Evolutionary conservation across 768 basidiomycete genomes (phyloP).

Genomic region (Kwoniella europaea): DNA sequence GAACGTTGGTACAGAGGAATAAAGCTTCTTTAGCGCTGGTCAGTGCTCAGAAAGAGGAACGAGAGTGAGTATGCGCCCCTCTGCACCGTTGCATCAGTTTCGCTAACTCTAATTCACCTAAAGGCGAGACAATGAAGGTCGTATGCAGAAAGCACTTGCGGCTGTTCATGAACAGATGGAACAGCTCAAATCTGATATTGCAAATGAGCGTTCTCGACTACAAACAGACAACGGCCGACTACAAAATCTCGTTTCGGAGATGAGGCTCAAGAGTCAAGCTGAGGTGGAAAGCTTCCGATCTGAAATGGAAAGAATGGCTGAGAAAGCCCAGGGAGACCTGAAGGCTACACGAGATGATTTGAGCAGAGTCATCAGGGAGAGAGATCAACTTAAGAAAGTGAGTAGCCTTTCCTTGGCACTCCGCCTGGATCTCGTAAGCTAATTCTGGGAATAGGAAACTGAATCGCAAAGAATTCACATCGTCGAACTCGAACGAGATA

Average conservation of each 20-base stretch:
- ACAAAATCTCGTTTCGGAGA: constrained; percentile 31
- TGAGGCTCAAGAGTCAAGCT: constrained; percentile 27
- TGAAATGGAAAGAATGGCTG: constrained; percentile 32
- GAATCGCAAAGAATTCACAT: constrained; percentile 11
- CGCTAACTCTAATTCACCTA: neutral
- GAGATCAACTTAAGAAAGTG: constrained; percentile 23
- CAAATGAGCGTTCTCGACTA: constrained; percentile 34
- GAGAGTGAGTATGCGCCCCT: constrained; percentile 27
- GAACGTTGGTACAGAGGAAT: constrained; percentile 38
- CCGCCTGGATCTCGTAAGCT: neutral
- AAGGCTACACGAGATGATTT: constrained; percentile 5
- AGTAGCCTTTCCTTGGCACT: neutral
- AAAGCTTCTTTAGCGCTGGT: constrained; percentile 44
- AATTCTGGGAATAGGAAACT: constrained; percentile 18
- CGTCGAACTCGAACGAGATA: constrained; percentile 29
- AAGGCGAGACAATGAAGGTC: constrained; percentile 30
- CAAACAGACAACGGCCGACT: constrained; percentile 36
- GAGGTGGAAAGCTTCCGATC: constrained; percentile 34
- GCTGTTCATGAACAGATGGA: constrained; percentile 43
- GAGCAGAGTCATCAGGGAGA: constrained; percentile 7
- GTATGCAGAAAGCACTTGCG: constrained; percentile 33
- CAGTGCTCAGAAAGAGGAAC: constrained; percentile 37
- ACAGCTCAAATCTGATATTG: constrained; percentile 31
- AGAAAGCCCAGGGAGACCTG: constrained; percentile 30
- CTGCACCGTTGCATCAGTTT: constrained; percentile 4